Conservation (phyloP, 2,329 filamentous ascomycete species). For the Lachnellula hyalina region DNA sequence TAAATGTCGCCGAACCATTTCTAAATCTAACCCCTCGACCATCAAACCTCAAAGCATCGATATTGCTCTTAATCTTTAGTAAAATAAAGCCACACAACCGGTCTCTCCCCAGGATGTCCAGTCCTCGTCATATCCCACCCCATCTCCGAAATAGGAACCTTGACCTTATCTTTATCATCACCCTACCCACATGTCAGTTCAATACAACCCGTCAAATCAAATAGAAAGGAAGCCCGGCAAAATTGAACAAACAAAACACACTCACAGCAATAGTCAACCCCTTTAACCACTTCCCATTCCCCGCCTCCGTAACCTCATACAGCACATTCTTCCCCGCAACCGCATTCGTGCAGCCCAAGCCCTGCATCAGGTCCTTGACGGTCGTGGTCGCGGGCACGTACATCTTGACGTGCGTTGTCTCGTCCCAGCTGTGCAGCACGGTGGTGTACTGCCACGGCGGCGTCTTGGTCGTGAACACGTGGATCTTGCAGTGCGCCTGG, state of each 20-base stretch:
- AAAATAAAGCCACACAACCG: slow-evolving; percentile 56
- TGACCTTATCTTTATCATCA: slow-evolving; percentile 42
- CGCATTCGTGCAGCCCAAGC: slow-evolving; percentile 52
- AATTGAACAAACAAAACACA: not conserved
- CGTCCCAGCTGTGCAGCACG: slow-evolving; percentile 38
- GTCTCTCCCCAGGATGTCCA: slow-evolving; percentile 43
- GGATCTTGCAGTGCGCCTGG: slow-evolving; percentile 51
- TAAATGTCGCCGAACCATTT: not conserved
- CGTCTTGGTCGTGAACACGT: slow-evolving; percentile 46
- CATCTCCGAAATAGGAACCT: slow-evolving; percentile 47
- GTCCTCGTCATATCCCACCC: slow-evolving; percentile 53
- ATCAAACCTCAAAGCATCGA: not conserved
- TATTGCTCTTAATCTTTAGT: slow-evolving; percentile 37
- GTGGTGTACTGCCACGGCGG: slow-evolving; percentile 45
- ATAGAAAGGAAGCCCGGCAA: not conserved
- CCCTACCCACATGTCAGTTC: not conserved
- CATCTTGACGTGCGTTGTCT: slow-evolving; percentile 40
- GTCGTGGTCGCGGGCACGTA: slow-evolving; percentile 50
- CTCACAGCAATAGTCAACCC: slow-evolving; percentile 40
- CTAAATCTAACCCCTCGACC: not conserved
- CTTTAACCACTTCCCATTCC: slow-evolving; percentile 54
- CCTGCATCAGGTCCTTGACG: slow-evolving; percentile 51
- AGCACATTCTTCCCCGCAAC: slow-evolving; percentile 49
- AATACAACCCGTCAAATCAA: not conserved
- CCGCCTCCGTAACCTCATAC: slow-evolving; percentile 50